phyloP scores from a whole-genome alignment of 176 grass and related monocot genomes.

The Phoenix roebelenii region DNA sequence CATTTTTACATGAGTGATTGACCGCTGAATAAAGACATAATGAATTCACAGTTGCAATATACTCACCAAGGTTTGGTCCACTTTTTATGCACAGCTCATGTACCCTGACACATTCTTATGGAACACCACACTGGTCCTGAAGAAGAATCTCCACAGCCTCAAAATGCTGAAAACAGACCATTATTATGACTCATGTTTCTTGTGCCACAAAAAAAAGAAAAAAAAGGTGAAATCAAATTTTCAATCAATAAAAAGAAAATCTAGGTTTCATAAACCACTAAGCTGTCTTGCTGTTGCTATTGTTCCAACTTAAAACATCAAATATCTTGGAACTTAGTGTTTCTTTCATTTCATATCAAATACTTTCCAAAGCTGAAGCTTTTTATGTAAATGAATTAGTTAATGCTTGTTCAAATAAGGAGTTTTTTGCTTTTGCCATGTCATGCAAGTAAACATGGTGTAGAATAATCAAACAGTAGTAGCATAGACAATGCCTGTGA shows the following conservation, averaged over 20 bases:
- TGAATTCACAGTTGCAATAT: not conserved
- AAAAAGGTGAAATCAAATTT: constrained; percentile 7
- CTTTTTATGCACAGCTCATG: constrained; percentile 84
- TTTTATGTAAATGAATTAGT: too few species aligned
- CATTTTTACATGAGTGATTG: constrained; percentile 11
- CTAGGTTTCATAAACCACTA: not conserved
- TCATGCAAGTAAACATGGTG: not conserved
- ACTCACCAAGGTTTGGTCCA: constrained; percentile 61
- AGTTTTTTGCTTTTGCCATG: too few species aligned
- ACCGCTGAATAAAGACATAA: not conserved
- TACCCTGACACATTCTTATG: constrained; percentile 70
- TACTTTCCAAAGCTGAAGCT: too few species aligned
- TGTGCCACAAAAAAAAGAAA: constrained; percentile 2
- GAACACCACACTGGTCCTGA: constrained; percentile 68
- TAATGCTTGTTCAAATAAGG: too few species aligned
- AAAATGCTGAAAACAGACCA: constrained; percentile 54
- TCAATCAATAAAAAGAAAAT: not conserved
- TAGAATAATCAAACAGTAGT: not conserved
- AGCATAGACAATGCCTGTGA: constrained; percentile 35
- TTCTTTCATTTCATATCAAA: too few species aligned
- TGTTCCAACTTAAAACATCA: not conserved
- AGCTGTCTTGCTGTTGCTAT: not conserved
- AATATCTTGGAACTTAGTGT: too few species aligned
- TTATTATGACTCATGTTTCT: too few species aligned
- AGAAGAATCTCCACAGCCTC: constrained; percentile 85